phyloP scores from a whole-genome alignment of 2,329 filamentous ascomycete species.

The Aspergillus uvarum region DNA sequence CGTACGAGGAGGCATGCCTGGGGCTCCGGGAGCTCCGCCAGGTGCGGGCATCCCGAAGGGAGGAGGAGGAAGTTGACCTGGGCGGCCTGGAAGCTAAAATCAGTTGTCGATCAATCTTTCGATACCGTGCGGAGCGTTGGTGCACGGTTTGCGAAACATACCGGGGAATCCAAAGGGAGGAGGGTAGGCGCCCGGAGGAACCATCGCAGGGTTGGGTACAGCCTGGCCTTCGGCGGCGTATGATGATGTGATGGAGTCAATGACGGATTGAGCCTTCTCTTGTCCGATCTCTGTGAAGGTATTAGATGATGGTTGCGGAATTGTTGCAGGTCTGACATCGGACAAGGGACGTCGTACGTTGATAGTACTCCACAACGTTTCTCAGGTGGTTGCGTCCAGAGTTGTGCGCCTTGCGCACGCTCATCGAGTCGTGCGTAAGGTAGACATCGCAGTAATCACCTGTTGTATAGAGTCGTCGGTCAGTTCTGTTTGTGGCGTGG shows the following conservation, averaged over 20 bases:
- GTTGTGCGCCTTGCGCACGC: conserved; percentile 98
- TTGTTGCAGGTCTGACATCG: not conserved
- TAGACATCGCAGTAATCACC: conserved; percentile 99
- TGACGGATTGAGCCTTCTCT: conserved; percentile 97
- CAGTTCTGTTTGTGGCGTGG: conserved; percentile 4
- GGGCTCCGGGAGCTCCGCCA: conserved; percentile 39
- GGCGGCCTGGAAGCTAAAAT: conserved; percentile 25
- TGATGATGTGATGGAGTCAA: conserved; percentile 94
- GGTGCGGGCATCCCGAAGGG: conserved; percentile 56
- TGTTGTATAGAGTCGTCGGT: conserved; percentile 24
- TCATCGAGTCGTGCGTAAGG: conserved; percentile 99
- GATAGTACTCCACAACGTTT: conserved; percentile 98
- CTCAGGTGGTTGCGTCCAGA: conserved; percentile 92
- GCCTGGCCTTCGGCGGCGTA: conserved; percentile 93
- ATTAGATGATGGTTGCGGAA: not conserved
- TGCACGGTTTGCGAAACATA: conserved; percentile 28
- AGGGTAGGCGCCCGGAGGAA: conserved; percentile 51
- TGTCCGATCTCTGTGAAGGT: conserved; percentile 80
- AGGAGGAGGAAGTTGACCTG: conserved; percentile 53
- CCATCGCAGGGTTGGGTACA: conserved; percentile 80
- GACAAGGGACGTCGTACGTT: conserved; percentile 59
- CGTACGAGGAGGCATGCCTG: conserved; percentile 56
- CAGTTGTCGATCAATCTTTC: not conserved
- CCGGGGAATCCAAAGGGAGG: conserved; percentile 66
- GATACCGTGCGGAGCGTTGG: not conserved